Percentiles rank a stretch among this genome's conserved stretches.
These are phyloP conservation scores for Coemansia sp. DNA, from an alignment of 192 early-diverging fungal species.

Conservation along the genomic window DNA sequence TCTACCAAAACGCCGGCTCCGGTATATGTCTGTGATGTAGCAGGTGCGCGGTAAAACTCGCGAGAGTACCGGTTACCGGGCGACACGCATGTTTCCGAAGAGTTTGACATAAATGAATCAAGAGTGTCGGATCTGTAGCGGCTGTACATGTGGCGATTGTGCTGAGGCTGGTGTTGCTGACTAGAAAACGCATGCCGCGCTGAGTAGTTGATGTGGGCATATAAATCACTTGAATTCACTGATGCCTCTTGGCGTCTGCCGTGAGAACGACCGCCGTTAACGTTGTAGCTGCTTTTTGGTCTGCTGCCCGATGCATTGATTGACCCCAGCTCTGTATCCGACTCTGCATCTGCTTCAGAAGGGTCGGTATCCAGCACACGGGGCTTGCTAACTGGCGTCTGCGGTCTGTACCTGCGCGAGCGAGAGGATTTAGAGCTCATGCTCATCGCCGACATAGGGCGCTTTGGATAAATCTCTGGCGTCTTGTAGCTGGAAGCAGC, in stretches of 20 bases:
- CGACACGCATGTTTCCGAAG: slow-evolving; percentile 51
- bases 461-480: not conserved
- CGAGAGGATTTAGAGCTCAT: not conserved
- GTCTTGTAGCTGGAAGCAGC: not conserved
- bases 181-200: not conserved
- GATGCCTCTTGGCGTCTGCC: not conserved
- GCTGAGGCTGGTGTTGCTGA: not conserved
- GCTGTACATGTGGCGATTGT: not conserved
- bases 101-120: slow-evolving; percentile 41
- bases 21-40: not conserved
- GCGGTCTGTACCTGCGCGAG: slow-evolving; percentile 10
- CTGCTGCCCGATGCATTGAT: not conserved
- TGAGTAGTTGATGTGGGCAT: not conserved
- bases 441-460: slow-evolving; percentile 6
- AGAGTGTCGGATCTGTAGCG: slow-evolving; percentile 36
- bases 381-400: not conserved
- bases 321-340: slow-evolving; percentile 28
- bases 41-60: slow-evolving; percentile 14
- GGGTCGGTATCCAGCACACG: slow-evolving; percentile 17
- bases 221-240: not conserved
- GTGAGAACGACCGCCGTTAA: not conserved
- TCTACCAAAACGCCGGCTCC: not conserved
- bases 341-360: slow-evolving; percentile 44
- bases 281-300: not conserved
- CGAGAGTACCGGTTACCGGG: slow-evolving; percentile 22